phyloP scores from a whole-genome alignment of 257 asterid species.

The Plectranthus barbatus region DNA sequence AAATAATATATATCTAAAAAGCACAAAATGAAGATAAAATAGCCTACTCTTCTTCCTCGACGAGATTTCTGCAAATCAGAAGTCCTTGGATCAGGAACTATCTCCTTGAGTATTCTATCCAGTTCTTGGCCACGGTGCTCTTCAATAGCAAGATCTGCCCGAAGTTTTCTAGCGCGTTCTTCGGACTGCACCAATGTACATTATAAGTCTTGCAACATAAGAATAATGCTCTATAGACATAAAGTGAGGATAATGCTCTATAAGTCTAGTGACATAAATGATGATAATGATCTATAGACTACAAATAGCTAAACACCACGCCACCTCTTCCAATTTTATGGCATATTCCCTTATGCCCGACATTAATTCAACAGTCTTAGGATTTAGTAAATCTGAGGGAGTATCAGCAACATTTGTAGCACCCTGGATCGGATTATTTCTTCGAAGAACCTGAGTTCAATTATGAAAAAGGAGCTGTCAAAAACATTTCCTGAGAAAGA shows the following conservation, averaged over 20 bases:
- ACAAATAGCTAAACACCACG: no score
- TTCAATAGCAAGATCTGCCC: slow-evolving; percentile 76
- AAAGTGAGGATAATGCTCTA: background rate
- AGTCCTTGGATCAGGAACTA: slow-evolving; percentile 46
- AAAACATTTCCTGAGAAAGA: slow-evolving; percentile 2
- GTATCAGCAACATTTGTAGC: slow-evolving; percentile 30
- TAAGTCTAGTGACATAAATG: background rate
- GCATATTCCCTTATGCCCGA: slow-evolving; percentile 64
- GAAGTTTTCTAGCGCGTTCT: slow-evolving; percentile 78
- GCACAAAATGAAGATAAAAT: slow-evolving; percentile 7
- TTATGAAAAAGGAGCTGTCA: slow-evolving; percentile 10
- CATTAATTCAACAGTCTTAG: slow-evolving; percentile 44
- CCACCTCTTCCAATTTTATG: slow-evolving; percentile 66
- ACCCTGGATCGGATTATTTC: slow-evolving; percentile 31
- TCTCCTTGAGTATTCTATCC: slow-evolving; percentile 66
- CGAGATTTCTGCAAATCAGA: slow-evolving; percentile 42
- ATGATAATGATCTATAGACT: no score
- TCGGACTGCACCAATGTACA: slow-evolving; percentile 51
- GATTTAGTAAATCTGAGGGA: slow-evolving; percentile 38
- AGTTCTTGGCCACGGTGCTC: slow-evolving; percentile 75
- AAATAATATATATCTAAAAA: background rate
- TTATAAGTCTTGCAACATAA: background rate
- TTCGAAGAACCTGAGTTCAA: slow-evolving; percentile 39
- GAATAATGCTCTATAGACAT: background rate
- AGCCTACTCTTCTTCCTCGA: slow-evolving; percentile 64